Evolutionary conservation across 176 grass and related monocot genomes (phyloP), one percentile per base, ranked within the genome.

Genomic region (Canna indica): DNA sequence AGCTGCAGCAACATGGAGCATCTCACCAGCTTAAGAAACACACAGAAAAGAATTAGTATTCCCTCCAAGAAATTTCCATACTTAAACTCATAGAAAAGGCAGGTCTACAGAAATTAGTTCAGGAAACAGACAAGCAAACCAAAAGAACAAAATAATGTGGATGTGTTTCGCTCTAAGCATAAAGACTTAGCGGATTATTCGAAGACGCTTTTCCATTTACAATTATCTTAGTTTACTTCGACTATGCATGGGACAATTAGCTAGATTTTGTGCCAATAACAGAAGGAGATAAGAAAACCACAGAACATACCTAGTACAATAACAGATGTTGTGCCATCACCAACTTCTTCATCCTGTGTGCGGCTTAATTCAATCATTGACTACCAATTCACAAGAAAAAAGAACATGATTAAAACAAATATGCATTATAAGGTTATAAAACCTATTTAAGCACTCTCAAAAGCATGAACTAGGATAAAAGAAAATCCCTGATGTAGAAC

Each of bases 341-440:
- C 94, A 29, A 99, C 94, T 79, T 99, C 94, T 81, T 99, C 94
- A 85, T 99, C 94, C 47, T 99, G 94, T 71, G 90, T 94, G 16
- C 94, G 94, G 79, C 94, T 99, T 63, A 99, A 84, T 69, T 99
- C 94, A 78, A 99, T 99, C 94, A 99, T 99, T 69, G 94, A 93
- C 86, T 93, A 68, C 45, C 20, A 18, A 65, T 29, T 72, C 20
- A 1, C 34, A 15, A 25, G 24, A 12, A 34, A 16, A 64, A 6
- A 64, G 32, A n/a, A 60, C 47, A 76, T 20, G 22, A 39, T 28
- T 42, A 31, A 12, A 38, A 39, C 36, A 70, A 18, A 59, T 6
- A 3, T 54, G 46, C 9, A 75, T 62, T 22, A 2, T 72, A 57
- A 32, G 41, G 25, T 22, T 20, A 69, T 25, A 16, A 69, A 47